phyloP scores from a whole-genome alignment of 495 filamentous ascomycete species.

The Friedmanniomyces endolithicus region DNA sequence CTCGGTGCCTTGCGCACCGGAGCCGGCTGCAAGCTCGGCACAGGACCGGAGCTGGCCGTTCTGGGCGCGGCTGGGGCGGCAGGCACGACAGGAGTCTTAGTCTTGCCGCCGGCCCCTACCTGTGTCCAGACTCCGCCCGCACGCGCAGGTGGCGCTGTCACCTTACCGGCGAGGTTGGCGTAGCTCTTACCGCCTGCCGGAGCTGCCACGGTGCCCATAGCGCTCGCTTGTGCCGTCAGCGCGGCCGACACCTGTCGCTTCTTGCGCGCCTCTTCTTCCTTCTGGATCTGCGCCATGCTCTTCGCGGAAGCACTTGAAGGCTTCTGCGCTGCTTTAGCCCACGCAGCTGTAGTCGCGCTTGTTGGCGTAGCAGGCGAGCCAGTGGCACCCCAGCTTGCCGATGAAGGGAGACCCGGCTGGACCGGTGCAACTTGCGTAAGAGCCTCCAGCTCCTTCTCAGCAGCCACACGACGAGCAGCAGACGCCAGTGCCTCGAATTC shows the following conservation, averaged over 20 bases:
- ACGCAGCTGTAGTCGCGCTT: slow-evolving; percentile 42
- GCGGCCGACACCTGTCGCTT: slow-evolving; percentile 46
- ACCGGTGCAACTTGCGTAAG: slow-evolving; percentile 42
- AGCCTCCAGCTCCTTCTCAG: slow-evolving; percentile 71
- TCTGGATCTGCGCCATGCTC: slow-evolving; percentile 90
- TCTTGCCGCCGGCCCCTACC: slow-evolving; percentile 87
- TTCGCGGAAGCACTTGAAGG: slow-evolving; percentile 43
- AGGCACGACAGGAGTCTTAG: slow-evolving; percentile 48
- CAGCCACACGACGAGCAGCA: slow-evolving; percentile 60
- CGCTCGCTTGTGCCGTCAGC: slow-evolving; percentile 35
- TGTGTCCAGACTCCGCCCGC: slow-evolving; percentile 74
- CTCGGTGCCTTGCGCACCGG: slow-evolving; percentile 30
- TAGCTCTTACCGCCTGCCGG: slow-evolving; percentile 69
- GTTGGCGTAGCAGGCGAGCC: slow-evolving; percentile 50
- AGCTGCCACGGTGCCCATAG: slow-evolving; percentile 37
- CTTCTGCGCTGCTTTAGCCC: slow-evolving; percentile 58
- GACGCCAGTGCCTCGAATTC: slow-evolving; percentile 75
- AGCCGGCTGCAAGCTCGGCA: slow-evolving; percentile 19
- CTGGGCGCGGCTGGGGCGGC: slow-evolving; percentile 37
- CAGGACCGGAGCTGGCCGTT: slow-evolving; percentile 31
- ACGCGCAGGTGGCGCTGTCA: slow-evolving; percentile 29
- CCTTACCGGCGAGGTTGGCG: slow-evolving; percentile 86
- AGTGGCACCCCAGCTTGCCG: slow-evolving; percentile 72
- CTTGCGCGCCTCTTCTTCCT: slow-evolving; percentile 89
- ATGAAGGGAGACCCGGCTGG: slow-evolving; percentile 69